Base-by-base conservation (phyloP, 495 filamentous ascomycete genomes). In the Penicillium antarcticum region DNA sequence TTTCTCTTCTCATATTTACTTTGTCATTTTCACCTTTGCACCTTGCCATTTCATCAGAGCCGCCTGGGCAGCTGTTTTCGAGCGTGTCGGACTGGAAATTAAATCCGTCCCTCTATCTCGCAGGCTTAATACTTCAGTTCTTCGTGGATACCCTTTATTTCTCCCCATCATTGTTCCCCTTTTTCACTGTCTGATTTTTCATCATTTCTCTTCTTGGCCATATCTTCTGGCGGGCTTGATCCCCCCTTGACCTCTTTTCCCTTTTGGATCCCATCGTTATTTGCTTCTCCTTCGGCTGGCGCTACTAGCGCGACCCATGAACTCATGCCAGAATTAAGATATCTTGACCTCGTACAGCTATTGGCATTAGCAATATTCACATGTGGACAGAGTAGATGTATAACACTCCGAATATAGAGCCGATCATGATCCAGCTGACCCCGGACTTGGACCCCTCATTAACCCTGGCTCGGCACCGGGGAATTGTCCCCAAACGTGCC, bases 21-120 rank as follows among this genome's bases (percentile, higher is more conserved):
- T 26, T 42, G 51, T 51, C 10, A 34, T 23, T 42, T 48, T 34
- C 53, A 35, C 42, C 38, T 50, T 44, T 45, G 42, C 31, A 18
- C 44, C 32, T 41, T 49, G 46, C 31, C 11, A 37, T 46, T 34
- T 41, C 43, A 38, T 42, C 41, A 24, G 40, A 62, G 59, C 62
- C 56, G 62, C 62, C 62, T 55, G 62, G 62, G 62, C 55, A 65
- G 63, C 60, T 61, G 21, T 58, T 56, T 52, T 52, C 56, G 59
- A 65, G 48, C 43, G 34, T 51, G 39, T 42, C 55, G 48, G 38
- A 33, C 39, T 38, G 57, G 16, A 19, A 33, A 13, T 34, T 13
- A 14, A 21, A 24, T 29, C 42, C 47, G 36, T 52, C 42, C 41
- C 23, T 8, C 51, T 58, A 51, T 39, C 38, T 64, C 51, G 56